Evolutionary conservation across 148 eudicot genomes (phyloP), one percentile per base, ranked within the genome.

Genomic region (Heliosperma pusillum): DNA sequence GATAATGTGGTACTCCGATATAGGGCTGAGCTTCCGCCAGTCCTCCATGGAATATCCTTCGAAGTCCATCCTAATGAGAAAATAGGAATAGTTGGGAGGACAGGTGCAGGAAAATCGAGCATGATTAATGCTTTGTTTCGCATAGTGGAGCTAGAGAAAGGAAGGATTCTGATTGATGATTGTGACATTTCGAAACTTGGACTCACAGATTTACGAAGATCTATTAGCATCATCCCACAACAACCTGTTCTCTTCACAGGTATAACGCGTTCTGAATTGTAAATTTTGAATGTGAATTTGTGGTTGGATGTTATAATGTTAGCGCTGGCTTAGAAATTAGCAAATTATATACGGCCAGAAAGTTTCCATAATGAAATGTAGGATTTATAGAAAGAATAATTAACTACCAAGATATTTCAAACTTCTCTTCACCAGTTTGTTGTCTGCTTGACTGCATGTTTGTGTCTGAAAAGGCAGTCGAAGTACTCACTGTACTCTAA

Each of bases 81-180:
- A 78, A 88, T 91, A 11, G 97, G 97, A 62, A 82, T 91, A 74
- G 97, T 86, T 71, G 96, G 96, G 1, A 80, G 96, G 81, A 91
- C 96, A 10, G 96, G 96, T 21, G 96, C 96, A 27, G 96, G 96
- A 56, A 91, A 91, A 71, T 91, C 96, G 36, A 91, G 96, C 81
- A 89, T 91, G 96, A 81, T 91, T 15, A 91, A 91, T 71, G 96
- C 96, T 79, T 79, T 91, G 76, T 91, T 91, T 72, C 83, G 96
- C 60, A 84, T 91, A 19, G 92, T 91, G 17, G 96, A 91, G 82
- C 74, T 91, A 67, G 96, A 91, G 78, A 86, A 75, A 65, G 96
- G 96, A 61, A 82, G 87, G 78, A 89, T 91, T 63, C 44, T 89
- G 52, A 84, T 91, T 55, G 96, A 91, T 81, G 82, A 71, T 29